Evolutionary conservation across 306 rosid genomes (phyloP).

Genomic region (Delonix regia): DNA sequence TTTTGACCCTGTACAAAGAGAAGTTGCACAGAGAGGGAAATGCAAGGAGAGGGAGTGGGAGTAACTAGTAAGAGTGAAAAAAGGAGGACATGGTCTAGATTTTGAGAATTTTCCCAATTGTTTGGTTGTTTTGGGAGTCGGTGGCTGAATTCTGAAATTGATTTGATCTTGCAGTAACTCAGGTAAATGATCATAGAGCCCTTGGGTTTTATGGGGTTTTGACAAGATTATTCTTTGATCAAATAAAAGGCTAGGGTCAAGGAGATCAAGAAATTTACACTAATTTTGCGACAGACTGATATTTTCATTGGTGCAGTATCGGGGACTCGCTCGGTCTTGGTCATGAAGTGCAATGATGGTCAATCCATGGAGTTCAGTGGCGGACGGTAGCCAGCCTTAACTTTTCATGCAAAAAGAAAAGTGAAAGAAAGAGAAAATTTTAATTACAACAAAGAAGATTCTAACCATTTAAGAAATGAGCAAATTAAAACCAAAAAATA

Average conservation of each 20-base stretch:
- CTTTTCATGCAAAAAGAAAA: constrained; percentile 1
- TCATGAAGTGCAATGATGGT: neutral
- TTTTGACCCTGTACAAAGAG: constrained; percentile 8
- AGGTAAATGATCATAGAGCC: neutral
- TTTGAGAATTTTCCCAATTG: neutral
- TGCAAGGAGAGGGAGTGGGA: neutral
- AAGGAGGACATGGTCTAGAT: no score
- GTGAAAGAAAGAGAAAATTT: neutral
- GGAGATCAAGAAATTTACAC: neutral
- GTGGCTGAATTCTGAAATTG: constrained; percentile 4
- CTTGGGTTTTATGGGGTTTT: neutral
- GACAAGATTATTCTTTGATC: neutral
- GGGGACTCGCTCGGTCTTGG: neutral
- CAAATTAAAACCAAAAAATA: neutral
- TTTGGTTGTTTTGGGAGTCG: constrained; percentile 7
- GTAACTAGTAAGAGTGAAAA: neutral
- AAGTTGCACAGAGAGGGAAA: neutral
- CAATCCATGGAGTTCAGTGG: neutral
- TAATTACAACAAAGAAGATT: neutral
- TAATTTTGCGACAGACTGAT: neutral
- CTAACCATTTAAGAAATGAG: neutral
- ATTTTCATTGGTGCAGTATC: constrained; percentile 9
- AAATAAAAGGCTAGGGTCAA: neutral
- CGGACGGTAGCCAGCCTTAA: neutral
- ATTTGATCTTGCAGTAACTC: neutral